Base-by-base conservation (phyloP, 805 yeast species). In the Candida rishiriensis region DNA sequence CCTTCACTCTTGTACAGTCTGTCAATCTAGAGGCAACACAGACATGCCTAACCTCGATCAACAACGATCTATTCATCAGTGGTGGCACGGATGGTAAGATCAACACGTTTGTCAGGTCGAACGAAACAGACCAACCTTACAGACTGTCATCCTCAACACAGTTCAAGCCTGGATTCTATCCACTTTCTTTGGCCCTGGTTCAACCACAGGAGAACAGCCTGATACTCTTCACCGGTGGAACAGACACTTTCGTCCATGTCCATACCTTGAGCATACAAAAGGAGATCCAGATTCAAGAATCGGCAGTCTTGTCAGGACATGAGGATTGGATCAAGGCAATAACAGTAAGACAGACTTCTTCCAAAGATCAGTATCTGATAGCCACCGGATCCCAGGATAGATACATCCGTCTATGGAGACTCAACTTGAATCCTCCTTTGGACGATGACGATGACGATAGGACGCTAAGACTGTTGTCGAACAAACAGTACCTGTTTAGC, bases 361-460 rank as follows among this genome's bases (percentile, higher is more conserved):
- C 68, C 15, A 70, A 70, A 7, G 78, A 73, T 17, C 81, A 78
- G 47, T 79, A 74, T 53, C 60, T 87, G 2, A 68, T 93, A 26
- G 98, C 98, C 5, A 79, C 86, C 43, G 98, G 96, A 0, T 84
- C 96, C 1, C 96, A 93, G 59, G 99, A 93, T 63, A 71, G 95
- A 54, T 89, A 88, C 59, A 88, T 93, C 41, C 75, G 99, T 51
- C 65, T 93, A 36, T 93, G 99, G 99, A 77, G 88, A 56, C 64
- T 90, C 37, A 67, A 76, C 44, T 59, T 76, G 14, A 76, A 81
- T n/a, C n/a, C n/a, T n/a, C n/a, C n/a, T n/a, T n/a, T 52, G 82
- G 74, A 2, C 41, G 84, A 81, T 47, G 72, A 79, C 1, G 78
- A 73, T 44, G 81, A 79, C 49, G 68, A 64, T 2, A 54, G 55